These are phyloP conservation scores for Sporopachydermia lactativora DNA, from an alignment of 805 yeast genomes.

Conservation along the genomic window DNA sequence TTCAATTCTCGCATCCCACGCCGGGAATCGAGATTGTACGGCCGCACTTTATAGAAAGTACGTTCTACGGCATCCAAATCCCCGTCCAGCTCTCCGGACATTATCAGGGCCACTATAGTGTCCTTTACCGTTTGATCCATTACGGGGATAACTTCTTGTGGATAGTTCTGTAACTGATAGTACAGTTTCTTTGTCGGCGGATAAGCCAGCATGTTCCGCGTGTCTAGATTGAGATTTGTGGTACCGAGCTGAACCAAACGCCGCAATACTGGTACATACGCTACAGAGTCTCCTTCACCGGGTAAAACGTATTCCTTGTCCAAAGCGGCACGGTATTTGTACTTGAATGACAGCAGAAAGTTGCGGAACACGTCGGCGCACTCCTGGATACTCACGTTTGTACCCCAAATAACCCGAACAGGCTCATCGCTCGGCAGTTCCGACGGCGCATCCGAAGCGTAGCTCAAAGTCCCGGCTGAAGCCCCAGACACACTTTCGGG, in stretches of 20 bases:
- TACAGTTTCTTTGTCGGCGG: conserved; percentile 67
- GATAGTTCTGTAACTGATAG: conserved; percentile 79
- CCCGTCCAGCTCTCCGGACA: conserved; percentile 18
- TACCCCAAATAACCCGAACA: conserved; percentile 93
- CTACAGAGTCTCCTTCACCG: conserved; percentile 53
- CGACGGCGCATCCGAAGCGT: conserved; percentile 15
- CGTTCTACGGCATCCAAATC: conserved; percentile 62
- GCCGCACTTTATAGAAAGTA: conserved; percentile 74
- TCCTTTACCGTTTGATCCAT: conserved; percentile 96
- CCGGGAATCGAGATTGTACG: conserved; percentile 58
- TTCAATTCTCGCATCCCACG: conserved; percentile 85
- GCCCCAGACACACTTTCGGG: conserved; percentile 5
- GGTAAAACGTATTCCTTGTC: conserved; percentile 24
- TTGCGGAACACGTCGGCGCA: conserved; percentile 67
- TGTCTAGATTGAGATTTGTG: conserved; percentile 75
- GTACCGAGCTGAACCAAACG: conserved; percentile 68
- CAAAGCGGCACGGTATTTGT: conserved; percentile 48
- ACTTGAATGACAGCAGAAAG: conserved; percentile 73
- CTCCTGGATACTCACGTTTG: conserved; percentile 87
- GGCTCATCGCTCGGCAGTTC: conserved; percentile 46
- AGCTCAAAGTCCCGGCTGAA: conserved; percentile 5
- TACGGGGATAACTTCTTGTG: conserved; percentile 93
- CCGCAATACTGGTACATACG: conserved; percentile 60
- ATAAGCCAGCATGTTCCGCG: conserved; percentile 62
- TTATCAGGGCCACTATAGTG: conserved; percentile 54